Base-by-base conservation (phyloP, 1,139 yeast species). In the Kazachstania sp. region DNA sequence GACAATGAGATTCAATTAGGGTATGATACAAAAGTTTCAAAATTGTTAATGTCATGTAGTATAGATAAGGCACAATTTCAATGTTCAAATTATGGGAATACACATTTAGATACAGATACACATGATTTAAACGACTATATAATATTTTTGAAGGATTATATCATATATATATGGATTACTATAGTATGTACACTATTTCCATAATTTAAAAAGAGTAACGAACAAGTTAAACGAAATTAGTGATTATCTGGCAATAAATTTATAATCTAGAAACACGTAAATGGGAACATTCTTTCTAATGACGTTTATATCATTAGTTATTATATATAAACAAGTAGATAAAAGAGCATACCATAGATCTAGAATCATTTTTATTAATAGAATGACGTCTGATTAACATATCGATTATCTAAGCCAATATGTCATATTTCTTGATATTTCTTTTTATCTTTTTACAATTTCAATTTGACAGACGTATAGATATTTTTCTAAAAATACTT, bases 11-110 rank as follows among this genome's bases (percentile, higher is more conserved):
- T 54, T n/a, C 37, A 41, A 16, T 48, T 49, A 28, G n/a, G 37
- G 8, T 41, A 49, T 48, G 47, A 48, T 20, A 34, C 49, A 4
- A 46, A 16, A 23, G 8, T 23, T 7, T 7, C 2, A 23, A 23
- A 23, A 2, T 9, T 23, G 7, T 16, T 5, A 12, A 23, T 36
- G 3, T 39, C 46, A 18, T 54, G 55, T 41, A 23, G 51, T 8
- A 46, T 41, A 2, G 29, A 42, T 2, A 30, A 39, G 1, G 48
- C 49, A 3, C 32, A 42, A 8, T 45, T 41, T 13, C 19, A 35
- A 6, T 54, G 57, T 45, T 42, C 44, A 19, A 44, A 39, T 19
- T 54, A 54, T 37, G 56, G 56, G 15, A 4, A 16, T 13, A 19
- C 20, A 23, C 39, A 36, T 23, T 13, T 13, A 23, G 11, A 13